These are phyloP conservation scores for Penicillium cataractarum DNA, from an alignment of 495 filamentous ascomycete genomes.

Conservation along the genomic window DNA sequence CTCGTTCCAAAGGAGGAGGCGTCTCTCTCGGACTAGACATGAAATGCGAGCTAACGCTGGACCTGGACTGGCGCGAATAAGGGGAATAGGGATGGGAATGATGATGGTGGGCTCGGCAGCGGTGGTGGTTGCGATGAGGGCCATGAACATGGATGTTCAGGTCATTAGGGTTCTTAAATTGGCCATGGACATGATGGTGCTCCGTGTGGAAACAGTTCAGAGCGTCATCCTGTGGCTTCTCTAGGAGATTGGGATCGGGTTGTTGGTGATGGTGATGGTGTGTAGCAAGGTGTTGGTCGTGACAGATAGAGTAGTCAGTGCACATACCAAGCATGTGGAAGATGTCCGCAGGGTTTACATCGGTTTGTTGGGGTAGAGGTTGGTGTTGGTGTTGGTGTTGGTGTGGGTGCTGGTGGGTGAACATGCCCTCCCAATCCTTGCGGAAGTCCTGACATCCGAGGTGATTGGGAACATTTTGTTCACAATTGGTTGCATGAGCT, in stretches of 20 bases:
- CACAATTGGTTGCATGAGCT: slow-evolving; percentile 37
- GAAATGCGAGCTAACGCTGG: slow-evolving; percentile 48
- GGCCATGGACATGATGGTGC: slow-evolving; percentile 28
- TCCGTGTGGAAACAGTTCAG: slow-evolving; percentile 37
- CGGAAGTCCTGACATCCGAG: slow-evolving; percentile 41
- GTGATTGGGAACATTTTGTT: slow-evolving; percentile 37
- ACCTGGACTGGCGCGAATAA: slow-evolving; percentile 47
- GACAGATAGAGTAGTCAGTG: slow-evolving; percentile 37
- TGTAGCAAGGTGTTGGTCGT: slow-evolving; percentile 30
- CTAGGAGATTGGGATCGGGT: slow-evolving; percentile 16
- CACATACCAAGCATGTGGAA: slow-evolving; percentile 50
- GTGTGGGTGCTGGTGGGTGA: slow-evolving; percentile 27
- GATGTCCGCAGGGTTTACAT: slow-evolving; percentile 44
- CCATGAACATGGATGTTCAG: slow-evolving; percentile 30
- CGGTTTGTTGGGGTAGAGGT: slow-evolving; percentile 31
- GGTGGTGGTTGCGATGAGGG: slow-evolving; percentile 44
- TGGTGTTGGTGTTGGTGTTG: slow-evolving; percentile 27
- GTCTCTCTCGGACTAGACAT: slow-evolving; percentile 46
- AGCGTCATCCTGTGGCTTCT: slow-evolving; percentile 22
- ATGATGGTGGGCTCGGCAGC: slow-evolving; percentile 39
- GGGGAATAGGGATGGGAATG: slow-evolving; percentile 46
- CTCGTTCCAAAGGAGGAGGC: slow-evolving; percentile 48
- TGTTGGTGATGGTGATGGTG: slow-evolving; percentile 18
- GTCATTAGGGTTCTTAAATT: slow-evolving; percentile 38
- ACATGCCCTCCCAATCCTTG: slow-evolving; percentile 34